A percentile compares a stretch with the other conserved stretches of the same genome.
Evolutionary conservation across 345 rosid species (phyloP).

Genomic region (Murraya koenigii): DNA sequence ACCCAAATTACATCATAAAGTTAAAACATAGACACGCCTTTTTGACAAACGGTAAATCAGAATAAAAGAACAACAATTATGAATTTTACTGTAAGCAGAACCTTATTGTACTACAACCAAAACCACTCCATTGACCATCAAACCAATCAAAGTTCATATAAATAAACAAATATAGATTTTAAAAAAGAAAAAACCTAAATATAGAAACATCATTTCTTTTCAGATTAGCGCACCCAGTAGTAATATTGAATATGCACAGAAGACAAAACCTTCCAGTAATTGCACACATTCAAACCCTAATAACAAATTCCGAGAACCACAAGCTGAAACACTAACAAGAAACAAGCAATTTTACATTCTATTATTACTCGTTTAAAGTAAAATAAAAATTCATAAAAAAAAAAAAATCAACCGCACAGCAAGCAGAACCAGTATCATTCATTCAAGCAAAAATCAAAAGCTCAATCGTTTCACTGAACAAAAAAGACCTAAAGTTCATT

Average conservation of each 20-base stretch:
- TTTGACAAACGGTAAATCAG: not conserved
- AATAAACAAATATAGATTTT: not conserved
- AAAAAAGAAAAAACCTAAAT: not conserved
- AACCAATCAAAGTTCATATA: not conserved
- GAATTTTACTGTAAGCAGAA: not conserved
- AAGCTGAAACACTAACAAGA: not conserved
- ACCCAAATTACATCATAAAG: not conserved
- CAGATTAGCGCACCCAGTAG: not conserved
- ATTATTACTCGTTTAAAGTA: too few species aligned
- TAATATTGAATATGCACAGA: not conserved
- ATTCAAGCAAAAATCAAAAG: not conserved
- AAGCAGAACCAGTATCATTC: not conserved
- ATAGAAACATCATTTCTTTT: not conserved
- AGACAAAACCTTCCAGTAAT: not conserved
- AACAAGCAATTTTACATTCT: not conserved
- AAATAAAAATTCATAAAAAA: too few species aligned
- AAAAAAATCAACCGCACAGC: not conserved
- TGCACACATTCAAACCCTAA: not conserved
- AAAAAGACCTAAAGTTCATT: not conserved
- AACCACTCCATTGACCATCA: not conserved
- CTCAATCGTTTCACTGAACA: not conserved
- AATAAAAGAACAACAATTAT: not conserved
- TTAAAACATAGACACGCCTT: not conserved
- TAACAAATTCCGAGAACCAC: not conserved
- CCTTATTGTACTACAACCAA: not conserved